Evolutionary conservation across 2,329 filamentous ascomycete genomes (phyloP).

Genomic region (Microdochium nivale): DNA sequence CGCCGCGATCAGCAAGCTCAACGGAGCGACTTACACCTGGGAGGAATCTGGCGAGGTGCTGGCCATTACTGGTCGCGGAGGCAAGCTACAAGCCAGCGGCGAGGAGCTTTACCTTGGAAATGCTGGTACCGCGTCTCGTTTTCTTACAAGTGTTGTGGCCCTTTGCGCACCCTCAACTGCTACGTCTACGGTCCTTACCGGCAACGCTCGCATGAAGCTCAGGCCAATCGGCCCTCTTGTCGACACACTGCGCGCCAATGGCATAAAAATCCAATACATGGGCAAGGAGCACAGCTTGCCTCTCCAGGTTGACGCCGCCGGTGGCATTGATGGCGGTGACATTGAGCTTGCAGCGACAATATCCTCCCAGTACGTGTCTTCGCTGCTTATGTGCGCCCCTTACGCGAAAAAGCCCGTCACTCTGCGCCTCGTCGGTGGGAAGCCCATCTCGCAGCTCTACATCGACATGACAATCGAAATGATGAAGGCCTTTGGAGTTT

Average conservation of each 20-base stretch:
- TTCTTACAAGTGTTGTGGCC: slow-evolving; percentile 84
- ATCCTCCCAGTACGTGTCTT: slow-evolving; percentile 98
- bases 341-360: slow-evolving; percentile 92
- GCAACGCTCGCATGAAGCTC: slow-evolving; percentile 93
- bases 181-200: slow-evolving; percentile 72
- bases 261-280: slow-evolving; percentile 78
- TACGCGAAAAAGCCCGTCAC: slow-evolving; percentile 94
- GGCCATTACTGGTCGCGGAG: slow-evolving; percentile 85
- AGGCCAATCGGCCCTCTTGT: slow-evolving; percentile 90
- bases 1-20: slow-evolving; percentile 75
- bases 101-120: slow-evolving; percentile 88
- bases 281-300: slow-evolving; percentile 79
- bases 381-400: slow-evolving; percentile 90
- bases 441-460: slow-evolving; percentile 92
- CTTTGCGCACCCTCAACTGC: slow-evolving; percentile 62
- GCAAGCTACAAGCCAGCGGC: slow-evolving; percentile 65
- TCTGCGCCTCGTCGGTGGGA: slow-evolving; percentile 83
- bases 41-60: slow-evolving; percentile 89
- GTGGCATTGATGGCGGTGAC: slow-evolving; percentile 74
- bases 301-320: slow-evolving; percentile 70
- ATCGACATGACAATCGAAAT: slow-evolving; percentile 99
- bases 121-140: slow-evolving; percentile 90
- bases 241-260: slow-evolving; percentile 79
- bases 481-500: slow-evolving; percentile 88
- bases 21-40: slow-evolving; percentile 86